A percentile compares a stretch with the other conserved stretches of the same genome.
These are phyloP conservation scores for Aspergillus carlsbadensis DNA, from an alignment of 495 filamentous ascomycete genomes.

Conservation along the genomic window DNA sequence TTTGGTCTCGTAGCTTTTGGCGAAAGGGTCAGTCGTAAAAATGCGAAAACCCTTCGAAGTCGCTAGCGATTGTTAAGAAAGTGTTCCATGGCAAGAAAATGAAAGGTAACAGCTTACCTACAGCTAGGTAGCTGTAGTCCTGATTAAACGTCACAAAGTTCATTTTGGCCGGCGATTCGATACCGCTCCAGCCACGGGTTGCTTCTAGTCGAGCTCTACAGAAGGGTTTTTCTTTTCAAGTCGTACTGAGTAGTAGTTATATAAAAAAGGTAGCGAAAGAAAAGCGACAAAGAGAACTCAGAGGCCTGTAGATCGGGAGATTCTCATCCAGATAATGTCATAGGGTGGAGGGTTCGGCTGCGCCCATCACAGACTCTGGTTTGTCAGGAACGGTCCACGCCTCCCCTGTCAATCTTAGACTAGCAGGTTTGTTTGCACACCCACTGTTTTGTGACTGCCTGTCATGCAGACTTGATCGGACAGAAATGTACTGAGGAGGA, in stretches of 20 bases:
- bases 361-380: slow-evolving; percentile 22
- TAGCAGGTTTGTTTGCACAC: neutral
- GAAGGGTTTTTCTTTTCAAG: neutral
- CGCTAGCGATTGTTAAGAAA: slow-evolving; percentile 51
- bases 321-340: slow-evolving; percentile 3
- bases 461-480: slow-evolving; percentile 5
- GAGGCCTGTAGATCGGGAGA: neutral
- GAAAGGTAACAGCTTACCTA: slow-evolving; percentile 56
- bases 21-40: slow-evolving; percentile 93
- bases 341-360: slow-evolving; percentile 24
- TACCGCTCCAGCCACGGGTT: slow-evolving; percentile 1
- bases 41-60: slow-evolving; percentile 91
- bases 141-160: slow-evolving; percentile 99
- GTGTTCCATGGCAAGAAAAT: slow-evolving; percentile 2
- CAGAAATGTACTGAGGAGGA: slow-evolving; percentile 2
- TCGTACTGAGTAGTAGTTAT: neutral
- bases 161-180: slow-evolving; percentile 48
- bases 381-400: slow-evolving; percentile 17
- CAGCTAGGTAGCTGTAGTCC: slow-evolving; percentile 94
- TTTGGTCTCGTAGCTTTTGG: slow-evolving; percentile 87
- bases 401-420: slow-evolving; percentile 12
- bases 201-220: slow-evolving; percentile 6
- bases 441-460: neutral
- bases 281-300: neutral
- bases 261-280: neutral